Percentiles rank a stretch among this genome's conserved stretches.
These are phyloP conservation scores for Metschnikowia borealis DNA, from an alignment of 805 yeast species.

Conservation along the genomic window DNA sequence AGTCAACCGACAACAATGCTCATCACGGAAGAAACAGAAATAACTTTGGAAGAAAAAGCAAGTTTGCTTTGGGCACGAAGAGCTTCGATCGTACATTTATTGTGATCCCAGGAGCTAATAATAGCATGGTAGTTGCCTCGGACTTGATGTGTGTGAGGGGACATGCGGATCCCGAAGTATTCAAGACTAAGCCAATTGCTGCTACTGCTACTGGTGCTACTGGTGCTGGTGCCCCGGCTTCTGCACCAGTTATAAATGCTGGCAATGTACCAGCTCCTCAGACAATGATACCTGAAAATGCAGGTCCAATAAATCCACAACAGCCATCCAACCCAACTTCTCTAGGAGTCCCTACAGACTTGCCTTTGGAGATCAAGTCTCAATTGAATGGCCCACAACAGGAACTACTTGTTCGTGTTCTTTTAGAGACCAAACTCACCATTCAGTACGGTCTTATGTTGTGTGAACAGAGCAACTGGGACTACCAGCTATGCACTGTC, in stretches of 20 bases:
- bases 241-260: constrained; percentile 12
- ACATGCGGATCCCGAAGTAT: constrained; percentile 14
- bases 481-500: constrained; percentile 60
- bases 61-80: constrained; percentile 48
- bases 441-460: constrained; percentile 79
- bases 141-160: constrained; percentile 63
- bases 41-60: constrained; percentile 22
- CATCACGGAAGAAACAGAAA: constrained; percentile 16
- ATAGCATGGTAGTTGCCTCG: constrained; percentile 78
- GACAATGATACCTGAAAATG: constrained; percentile 1
- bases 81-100: constrained; percentile 84
- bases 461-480: constrained; percentile 86
- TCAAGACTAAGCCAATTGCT: constrained; percentile 14
- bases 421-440: constrained; percentile 69
- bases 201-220: not conserved
- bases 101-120: constrained; percentile 66
- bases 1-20: constrained; percentile 24
- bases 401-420: constrained; percentile 59
- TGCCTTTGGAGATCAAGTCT: constrained; percentile 54
- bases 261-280: constrained; percentile 4
- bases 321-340: constrained; percentile 8
- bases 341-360: constrained; percentile 30
- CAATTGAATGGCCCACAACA: constrained; percentile 55
- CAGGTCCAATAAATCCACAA: constrained; percentile 2
- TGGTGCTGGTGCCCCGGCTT: constrained; percentile 7